A percentile compares a stretch with the other conserved stretches of the same genome.
Conservation (phyloP, 2,329 filamentous ascomycete genomes). For the Fusarium coicis region DNA sequence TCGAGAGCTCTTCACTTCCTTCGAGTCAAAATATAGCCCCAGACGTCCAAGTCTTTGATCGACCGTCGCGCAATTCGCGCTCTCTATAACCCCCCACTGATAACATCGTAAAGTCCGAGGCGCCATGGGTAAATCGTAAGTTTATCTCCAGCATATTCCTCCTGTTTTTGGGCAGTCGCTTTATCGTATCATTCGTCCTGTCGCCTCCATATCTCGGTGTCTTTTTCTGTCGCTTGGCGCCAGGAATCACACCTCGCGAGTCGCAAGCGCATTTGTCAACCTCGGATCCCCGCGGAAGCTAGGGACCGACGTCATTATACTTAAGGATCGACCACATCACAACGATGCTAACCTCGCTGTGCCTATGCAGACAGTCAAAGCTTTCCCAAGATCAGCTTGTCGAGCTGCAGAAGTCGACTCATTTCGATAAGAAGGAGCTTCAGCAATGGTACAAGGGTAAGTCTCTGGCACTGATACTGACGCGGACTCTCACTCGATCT, state of each 20-base stretch:
- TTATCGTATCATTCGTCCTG: not conserved
- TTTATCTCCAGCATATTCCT: slow-evolving; percentile 33
- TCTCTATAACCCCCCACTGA: slow-evolving; percentile 25
- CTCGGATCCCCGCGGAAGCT: slow-evolving; percentile 34
- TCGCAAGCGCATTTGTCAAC: slow-evolving; percentile 38
- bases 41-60: slow-evolving; percentile 15
- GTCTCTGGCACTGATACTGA: slow-evolving; percentile 42
- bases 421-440: slow-evolving; percentile 99
- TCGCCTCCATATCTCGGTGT: slow-evolving; percentile 1
- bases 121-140: slow-evolving; percentile 66
- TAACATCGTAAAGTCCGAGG: slow-evolving; percentile 14
- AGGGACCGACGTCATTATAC: slow-evolving; percentile 42
- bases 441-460: slow-evolving; percentile 99
- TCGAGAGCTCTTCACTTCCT: slow-evolving; percentile 13
- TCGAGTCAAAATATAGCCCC: slow-evolving; percentile 12
- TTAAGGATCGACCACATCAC: slow-evolving; percentile 10
- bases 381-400: slow-evolving; percentile 95
- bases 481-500: not conserved
- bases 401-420: slow-evolving; percentile 95
- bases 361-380: slow-evolving; percentile 84
- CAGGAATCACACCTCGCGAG: slow-evolving; percentile 16
- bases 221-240: slow-evolving; percentile 18
- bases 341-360: slow-evolving; percentile 35
- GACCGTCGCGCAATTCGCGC: slow-evolving; percentile 44
- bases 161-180: not conserved